Evolutionary conservation across 306 rosid genomes (phyloP), one percentile per base, ranked within the genome.

Genomic region (Senna siamea): DNA sequence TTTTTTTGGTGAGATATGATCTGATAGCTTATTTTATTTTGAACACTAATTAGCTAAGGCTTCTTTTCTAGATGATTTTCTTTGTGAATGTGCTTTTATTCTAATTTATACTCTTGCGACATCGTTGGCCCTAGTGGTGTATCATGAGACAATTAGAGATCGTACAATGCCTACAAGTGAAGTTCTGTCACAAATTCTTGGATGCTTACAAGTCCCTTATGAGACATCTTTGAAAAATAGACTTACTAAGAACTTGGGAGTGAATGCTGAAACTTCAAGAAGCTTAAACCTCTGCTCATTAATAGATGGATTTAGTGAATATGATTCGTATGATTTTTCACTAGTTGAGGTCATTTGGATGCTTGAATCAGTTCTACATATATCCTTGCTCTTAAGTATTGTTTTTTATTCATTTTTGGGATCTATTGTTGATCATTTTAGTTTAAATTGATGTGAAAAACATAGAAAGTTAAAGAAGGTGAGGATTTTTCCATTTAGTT

Each of bases 281-380:
- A 65, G 61, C 60, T 83, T 95, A 80, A 88, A 80, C 77, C 93
- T 92, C 73, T 77, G 79, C 80, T 89, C 99, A 63, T 78, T 94
- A 82, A 70, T 94, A 66, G 87, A 89, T 78, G 99, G 97, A 61
- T 94, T 94, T 85, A 93, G 97, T 70, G 95, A 89, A 89, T 92
- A 88, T 66, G 99, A 94, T 78, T 89, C 96, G n/a, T n/a, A 66
- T 95, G 99, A 26, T 38, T 92, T 87, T 79, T 91, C 99, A 34
- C 80, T 94, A 77, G 85, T 91, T 46, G 95, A 92, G 99, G 99
- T 94, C 72, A 75, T 92, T 80, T 43, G 66, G 81, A 56, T 70
- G 78, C 69, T 57, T 38, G 72, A 71, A 73, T 73, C 52, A 67
- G 11, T 63, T 66, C 52, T 13, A 50, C 53, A 34, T 53, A 73